Base-by-base conservation (phyloP, 495 filamentous ascomycete genomes). In the Penicillium psychrofluorescens region DNA sequence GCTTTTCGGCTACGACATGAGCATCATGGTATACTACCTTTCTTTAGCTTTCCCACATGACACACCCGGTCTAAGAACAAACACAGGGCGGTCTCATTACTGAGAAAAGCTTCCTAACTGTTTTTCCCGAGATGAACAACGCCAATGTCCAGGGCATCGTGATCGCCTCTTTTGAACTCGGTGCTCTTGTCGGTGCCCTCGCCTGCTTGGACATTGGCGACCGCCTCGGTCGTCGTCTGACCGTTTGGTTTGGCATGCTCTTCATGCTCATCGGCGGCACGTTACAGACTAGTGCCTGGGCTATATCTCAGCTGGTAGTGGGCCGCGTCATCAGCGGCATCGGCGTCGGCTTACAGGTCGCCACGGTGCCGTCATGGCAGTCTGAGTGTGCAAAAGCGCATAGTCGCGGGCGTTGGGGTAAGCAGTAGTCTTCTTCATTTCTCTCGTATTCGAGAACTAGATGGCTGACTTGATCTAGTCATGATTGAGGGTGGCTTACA, bases 1-100 rank as follows among this genome's bases (percentile, higher is more conserved):
- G 37, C 38, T 46, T 41, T 46, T 46, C 33, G 44, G 44, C 44
- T 46, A 46, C 38, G 44, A 46, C 30, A 46, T 46, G 44, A 40
- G 44, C 38, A 36, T 41, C 44, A 46, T 46, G 44, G 44, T 41
- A 41, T 22, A 16, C 31, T 46, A 12, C 40, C 40, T 32, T 43
- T 22, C 31, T 35, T 43, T 16, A 33, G 15, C 13, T 16, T 43
- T 16, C 40, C 11, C 37, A 28, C 22, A 22, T 39, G 16, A 29
- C 11, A 39, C 16, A 8, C 37, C 8, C 15, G 9, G 16, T 16
- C 16, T 16, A 16, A 16, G 4, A 16, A 4, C 16, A 16, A 16
- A 16, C 4, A 4, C 16, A 16, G 16, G 16, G 16, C 16, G 16
- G 16, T 1, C 16, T 16, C 16, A 16, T 16, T 4, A 16, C 16